phyloP scores from a whole-genome alignment of 1,284 basidiomycete genomes.

The Flammula alnicola region DNA sequence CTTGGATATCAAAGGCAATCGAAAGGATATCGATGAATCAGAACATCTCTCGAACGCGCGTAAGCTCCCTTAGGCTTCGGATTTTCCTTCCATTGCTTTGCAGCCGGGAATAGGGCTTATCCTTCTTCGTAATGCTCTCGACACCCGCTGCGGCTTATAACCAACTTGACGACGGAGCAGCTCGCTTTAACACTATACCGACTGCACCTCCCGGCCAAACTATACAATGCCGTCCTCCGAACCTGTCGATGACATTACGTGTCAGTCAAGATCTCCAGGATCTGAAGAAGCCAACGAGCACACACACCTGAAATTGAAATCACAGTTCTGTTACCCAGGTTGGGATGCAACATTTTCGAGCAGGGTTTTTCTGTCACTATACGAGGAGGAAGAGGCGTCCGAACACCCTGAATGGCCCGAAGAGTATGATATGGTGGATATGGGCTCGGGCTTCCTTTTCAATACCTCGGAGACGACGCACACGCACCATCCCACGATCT shows the following conservation, averaged over 20 bases:
- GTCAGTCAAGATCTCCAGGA: not conserved
- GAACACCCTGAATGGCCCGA: slow-evolving; percentile 15
- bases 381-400: slow-evolving; percentile 26
- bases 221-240: not conserved
- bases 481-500: slow-evolving; percentile 20
- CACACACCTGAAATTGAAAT: not conserved
- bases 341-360: slow-evolving; percentile 18
- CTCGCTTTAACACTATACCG: too few relatives aligned
- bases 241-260: not conserved
- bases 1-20: too few relatives aligned
- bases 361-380: slow-evolving; percentile 21
- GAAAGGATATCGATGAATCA: too few relatives aligned
- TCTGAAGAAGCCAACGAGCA: not conserved
- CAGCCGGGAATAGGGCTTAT: not conserved
- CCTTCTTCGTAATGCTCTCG: slow-evolving; percentile 1
- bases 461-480: slow-evolving; percentile 5
- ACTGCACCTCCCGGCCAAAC: too few relatives aligned
- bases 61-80: slow-evolving; percentile 11
- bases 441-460: not conserved
- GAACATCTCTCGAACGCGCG: too few relatives aligned
- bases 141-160: slow-evolving; percentile 4
- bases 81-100: not conserved
- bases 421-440: not conserved
- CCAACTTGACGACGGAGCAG: too few relatives aligned
- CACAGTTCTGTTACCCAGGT: slow-evolving; percentile 19